Conservation (phyloP, 176 grass and related monocot genomes). For the Phoenix roebelenii region DNA sequence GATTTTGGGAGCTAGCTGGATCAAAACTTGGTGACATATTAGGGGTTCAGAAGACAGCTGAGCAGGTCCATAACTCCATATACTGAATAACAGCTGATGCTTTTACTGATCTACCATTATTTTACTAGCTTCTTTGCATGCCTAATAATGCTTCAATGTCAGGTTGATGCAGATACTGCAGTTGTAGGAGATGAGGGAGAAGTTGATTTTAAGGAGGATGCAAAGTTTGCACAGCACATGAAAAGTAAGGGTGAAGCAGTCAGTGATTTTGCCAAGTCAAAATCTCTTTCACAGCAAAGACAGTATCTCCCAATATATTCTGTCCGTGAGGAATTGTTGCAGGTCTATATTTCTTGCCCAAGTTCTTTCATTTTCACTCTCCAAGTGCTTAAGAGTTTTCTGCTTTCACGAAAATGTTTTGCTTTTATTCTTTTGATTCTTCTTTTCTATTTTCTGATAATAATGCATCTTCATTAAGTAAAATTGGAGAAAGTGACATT, state of each 20-base stretch:
- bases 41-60: constrained; percentile 87
- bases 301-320: constrained; percentile 99
- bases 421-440: too few relatives aligned
- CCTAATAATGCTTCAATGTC: constrained; percentile 9
- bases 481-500: too few relatives aligned
- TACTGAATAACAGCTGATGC: too few relatives aligned
- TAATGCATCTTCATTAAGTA: too few relatives aligned
- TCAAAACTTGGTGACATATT: constrained; percentile 97
- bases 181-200: constrained; percentile 89
- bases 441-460: too few relatives aligned
- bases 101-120: too few relatives aligned
- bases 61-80: constrained; percentile 56
- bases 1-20: constrained; percentile 98
- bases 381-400: too few relatives aligned
- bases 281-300: constrained; percentile 91
- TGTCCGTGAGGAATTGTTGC: constrained; percentile 80
- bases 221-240: constrained; percentile 89
- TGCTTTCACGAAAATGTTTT: too few relatives aligned
- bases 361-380: neutral
- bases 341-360: constrained; percentile 33
- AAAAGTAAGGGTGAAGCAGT: constrained; percentile 86
- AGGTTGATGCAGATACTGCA: constrained; percentile 97
- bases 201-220: constrained; percentile 93
- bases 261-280: constrained; percentile 95
- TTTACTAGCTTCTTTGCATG: too few relatives aligned